Conservation (phyloP, 2,329 filamentous ascomycete species). For the Diaporthe amygdali region DNA sequence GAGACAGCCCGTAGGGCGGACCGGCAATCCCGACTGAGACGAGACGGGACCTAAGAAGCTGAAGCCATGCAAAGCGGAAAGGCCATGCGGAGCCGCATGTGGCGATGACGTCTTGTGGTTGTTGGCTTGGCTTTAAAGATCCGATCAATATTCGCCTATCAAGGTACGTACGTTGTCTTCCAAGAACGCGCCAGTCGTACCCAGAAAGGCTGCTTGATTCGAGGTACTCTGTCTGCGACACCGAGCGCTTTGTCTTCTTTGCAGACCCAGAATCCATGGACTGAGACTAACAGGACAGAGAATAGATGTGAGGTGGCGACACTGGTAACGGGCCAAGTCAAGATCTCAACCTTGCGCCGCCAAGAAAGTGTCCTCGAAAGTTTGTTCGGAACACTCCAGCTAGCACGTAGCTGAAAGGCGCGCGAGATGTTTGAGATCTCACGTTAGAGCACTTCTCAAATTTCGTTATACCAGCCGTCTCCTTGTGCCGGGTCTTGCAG, state of each 20-base stretch:
- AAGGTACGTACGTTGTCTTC: not conserved
- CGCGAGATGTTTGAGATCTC: not conserved
- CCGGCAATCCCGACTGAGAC: conserved; percentile 15
- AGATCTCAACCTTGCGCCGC: conserved; percentile 3
- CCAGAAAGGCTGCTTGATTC: not conserved
- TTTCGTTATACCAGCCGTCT: not conserved
- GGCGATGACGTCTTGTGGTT: conserved; percentile 10
- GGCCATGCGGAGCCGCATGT: conserved; percentile 15
- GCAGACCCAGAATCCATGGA: not conserved
- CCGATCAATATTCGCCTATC: conserved; percentile 2
- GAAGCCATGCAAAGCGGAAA: not conserved
- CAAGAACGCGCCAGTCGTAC: not conserved
- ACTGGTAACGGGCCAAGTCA: not conserved
- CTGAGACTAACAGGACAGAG: not conserved
- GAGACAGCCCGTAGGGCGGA: not conserved
- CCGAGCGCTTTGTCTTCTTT: not conserved
- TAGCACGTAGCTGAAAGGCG: not conserved
- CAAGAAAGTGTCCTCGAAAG: conserved; percentile 4
- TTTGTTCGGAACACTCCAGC: not conserved
- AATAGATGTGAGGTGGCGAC: no score
- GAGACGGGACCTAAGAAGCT: not conserved
- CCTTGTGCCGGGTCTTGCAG: not conserved
- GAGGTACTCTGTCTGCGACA: not conserved
- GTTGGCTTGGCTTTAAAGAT: not conserved
- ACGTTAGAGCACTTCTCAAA: not conserved